Evolutionary conservation across 176 grass and related monocot species (phyloP).

Genomic region (Lolium rigidum): DNA sequence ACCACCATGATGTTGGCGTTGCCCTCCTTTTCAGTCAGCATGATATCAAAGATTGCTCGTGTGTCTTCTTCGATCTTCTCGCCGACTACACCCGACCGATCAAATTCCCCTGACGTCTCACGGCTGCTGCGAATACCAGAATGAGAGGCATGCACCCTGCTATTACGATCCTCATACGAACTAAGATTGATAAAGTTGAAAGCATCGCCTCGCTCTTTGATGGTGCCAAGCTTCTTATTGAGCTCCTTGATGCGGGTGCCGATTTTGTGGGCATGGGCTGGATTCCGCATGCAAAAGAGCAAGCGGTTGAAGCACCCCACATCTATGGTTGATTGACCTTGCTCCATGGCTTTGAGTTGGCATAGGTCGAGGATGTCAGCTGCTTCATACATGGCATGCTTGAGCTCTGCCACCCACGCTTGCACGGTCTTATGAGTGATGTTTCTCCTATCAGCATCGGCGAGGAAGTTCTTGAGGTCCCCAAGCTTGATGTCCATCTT

Average conservation of each 20-base stretch:
- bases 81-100: background rate
- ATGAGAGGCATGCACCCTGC: background rate
- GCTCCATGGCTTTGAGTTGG: slow-evolving; percentile 12
- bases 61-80: slow-evolving; percentile 33
- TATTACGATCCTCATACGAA: background rate
- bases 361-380: slow-evolving; percentile 24
- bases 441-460: background rate
- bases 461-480: background rate
- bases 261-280: background rate
- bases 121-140: background rate
- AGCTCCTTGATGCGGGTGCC: slow-evolving; percentile 24
- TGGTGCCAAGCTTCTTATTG: background rate
- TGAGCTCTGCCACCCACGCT: background rate
- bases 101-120: background rate
- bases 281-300: background rate
- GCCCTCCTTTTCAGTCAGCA: background rate
- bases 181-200: background rate
- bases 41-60: background rate
- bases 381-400: background rate
- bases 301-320: background rate
- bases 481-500: background rate
- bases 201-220: background rate
- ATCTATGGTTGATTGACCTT: background rate
- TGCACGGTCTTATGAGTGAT: too few relatives aligned
- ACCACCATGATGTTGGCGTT: background rate